Conservation (phyloP, 371 early-diverging fungal species). For the Mortierella sp. region DNA sequence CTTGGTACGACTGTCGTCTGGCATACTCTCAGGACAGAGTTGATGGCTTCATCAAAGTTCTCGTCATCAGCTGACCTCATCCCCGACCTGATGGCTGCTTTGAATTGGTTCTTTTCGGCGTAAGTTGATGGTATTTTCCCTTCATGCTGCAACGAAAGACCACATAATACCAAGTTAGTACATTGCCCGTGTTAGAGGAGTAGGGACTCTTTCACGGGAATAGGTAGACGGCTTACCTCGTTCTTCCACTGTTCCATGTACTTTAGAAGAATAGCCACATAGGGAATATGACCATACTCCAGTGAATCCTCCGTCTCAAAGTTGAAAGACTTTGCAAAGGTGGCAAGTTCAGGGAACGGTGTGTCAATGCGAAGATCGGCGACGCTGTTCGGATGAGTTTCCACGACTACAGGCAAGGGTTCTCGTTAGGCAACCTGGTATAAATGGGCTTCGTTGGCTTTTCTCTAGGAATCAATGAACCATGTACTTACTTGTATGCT, state of each 20-base stretch:
- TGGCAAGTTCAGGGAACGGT: constrained; percentile 80
- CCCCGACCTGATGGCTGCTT: constrained; percentile 63
- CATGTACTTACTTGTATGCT: constrained; percentile 73
- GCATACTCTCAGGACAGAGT: constrained; percentile 65
- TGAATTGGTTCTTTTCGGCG: constrained; percentile 74
- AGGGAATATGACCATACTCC: constrained; percentile 87
- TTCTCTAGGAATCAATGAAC: no score
- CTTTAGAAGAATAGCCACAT: constrained; percentile 81
- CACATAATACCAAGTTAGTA: no score
- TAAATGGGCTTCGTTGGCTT: no score
- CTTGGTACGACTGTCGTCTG: constrained; percentile 58
- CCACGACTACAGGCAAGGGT: constrained; percentile 71
- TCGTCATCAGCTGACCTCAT: constrained; percentile 79
- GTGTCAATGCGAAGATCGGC: constrained; percentile 84
- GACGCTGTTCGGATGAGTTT: constrained; percentile 85
- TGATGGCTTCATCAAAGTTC: constrained; percentile 89
- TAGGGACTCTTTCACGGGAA: no score
- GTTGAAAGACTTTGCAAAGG: constrained; percentile 71
- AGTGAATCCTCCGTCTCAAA: constrained; percentile 72
- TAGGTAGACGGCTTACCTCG: constrained; percentile 36
- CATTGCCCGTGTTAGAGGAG: no score
- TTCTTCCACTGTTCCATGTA: constrained; percentile 76
- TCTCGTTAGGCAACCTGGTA: no score
- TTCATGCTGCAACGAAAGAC: constrained; percentile 49
- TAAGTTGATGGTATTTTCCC: constrained; percentile 67